Percentiles rank a stretch among this genome's conserved stretches.
phyloP scores from a whole-genome alignment of 1,139 yeast genomes.

The Taphrina wiesneri region DNA sequence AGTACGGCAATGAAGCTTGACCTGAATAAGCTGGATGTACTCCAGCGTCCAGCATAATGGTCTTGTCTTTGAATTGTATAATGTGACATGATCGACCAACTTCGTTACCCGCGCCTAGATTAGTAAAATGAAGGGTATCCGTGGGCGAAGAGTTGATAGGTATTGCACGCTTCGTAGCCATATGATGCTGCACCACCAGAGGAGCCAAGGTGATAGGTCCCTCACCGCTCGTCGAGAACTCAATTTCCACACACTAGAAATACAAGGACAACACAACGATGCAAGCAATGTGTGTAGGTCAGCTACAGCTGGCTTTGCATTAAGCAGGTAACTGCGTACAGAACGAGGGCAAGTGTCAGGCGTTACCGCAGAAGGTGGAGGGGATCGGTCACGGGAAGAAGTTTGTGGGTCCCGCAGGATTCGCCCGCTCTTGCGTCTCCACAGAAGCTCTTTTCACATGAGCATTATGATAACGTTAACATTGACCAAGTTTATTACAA shows the following conservation, averaged over 20 bases:
- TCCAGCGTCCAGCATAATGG: constrained; percentile 98
- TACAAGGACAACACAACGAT: no score
- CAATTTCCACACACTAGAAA: not conserved
- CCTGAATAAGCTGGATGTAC: constrained; percentile 96
- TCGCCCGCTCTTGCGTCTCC: not conserved
- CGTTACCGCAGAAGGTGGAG: no score
- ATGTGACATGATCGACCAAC: constrained; percentile 97
- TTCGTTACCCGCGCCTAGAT: constrained; percentile 99
- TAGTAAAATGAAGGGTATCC: constrained; percentile 65
- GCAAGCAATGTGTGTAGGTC: not conserved
- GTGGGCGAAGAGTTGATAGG: constrained; percentile 27
- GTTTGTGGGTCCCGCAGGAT: not conserved
- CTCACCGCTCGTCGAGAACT: not conserved
- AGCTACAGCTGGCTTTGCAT: no score
- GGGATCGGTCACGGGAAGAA: not conserved
- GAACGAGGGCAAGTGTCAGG: no score
- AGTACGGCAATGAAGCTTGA: constrained; percentile 85
- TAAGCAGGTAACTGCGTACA: no score
- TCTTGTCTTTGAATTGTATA: constrained; percentile 86
- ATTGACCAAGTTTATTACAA: no score
- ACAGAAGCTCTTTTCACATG: not conserved
- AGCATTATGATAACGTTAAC: not conserved
- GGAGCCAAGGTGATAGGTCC: not conserved
- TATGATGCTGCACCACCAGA: not conserved
- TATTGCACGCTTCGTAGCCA: constrained; percentile 25